phyloP scores from a whole-genome alignment of 495 filamentous ascomycete genomes.

The Penicillium waksmanii region DNA sequence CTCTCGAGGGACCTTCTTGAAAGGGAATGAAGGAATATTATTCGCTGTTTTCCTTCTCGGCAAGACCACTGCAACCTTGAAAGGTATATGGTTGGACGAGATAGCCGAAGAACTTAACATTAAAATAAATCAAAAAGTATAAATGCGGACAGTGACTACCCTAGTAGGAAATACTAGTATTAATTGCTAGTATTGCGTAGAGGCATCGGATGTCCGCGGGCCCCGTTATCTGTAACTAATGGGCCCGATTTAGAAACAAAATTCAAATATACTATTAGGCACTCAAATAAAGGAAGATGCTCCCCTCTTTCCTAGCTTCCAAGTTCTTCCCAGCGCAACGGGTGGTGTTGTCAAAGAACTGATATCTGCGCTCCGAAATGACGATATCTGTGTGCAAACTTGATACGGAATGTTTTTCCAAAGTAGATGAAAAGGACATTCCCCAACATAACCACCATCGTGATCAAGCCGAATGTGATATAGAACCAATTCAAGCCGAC shows the following conservation, averaged over 20 bases:
- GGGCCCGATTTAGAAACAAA: no score
- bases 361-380: slow-evolving; percentile 17
- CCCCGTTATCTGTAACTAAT: no score
- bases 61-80: background rate
- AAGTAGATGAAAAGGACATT: slow-evolving; percentile 29
- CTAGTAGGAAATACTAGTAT: no score
- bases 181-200: no score
- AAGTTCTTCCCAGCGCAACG: background rate
- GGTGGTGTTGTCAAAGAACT: background rate
- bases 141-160: no score
- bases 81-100: background rate
- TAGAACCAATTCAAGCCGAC: slow-evolving; percentile 29
- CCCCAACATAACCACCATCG: slow-evolving; percentile 17
- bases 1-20: background rate
- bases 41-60: background rate
- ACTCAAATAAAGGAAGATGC: no score
- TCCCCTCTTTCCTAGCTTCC: background rate
- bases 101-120: background rate
- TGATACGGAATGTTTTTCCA: slow-evolving; percentile 22
- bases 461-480: slow-evolving; percentile 26
- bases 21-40: background rate
- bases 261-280: no score
- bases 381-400: slow-evolving; percentile 15
- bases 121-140: no score
- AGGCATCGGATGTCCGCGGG: no score